These are phyloP conservation scores for Phytophthora sojae DNA, from an alignment of 352 stramenopile genomes.

Conservation along the genomic window DNA sequence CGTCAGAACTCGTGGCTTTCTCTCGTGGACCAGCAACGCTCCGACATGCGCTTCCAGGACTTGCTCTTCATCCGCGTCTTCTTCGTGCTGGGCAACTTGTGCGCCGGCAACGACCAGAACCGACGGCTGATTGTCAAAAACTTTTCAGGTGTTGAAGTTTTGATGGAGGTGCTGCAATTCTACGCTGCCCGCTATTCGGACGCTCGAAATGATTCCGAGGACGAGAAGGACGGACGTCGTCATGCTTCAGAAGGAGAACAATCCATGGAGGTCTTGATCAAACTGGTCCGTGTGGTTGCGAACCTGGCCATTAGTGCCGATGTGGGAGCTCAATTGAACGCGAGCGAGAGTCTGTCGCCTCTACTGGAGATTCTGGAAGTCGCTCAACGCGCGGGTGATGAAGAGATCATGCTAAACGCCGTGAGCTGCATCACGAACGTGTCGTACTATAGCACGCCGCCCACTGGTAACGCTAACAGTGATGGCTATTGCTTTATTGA, in stretches of 20 bases:
- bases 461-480: conserved; percentile 3
- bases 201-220: not conserved
- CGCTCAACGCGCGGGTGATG: conserved; percentile 43
- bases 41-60: conserved; percentile 55
- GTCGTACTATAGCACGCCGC: conserved; percentile 68
- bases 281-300: conserved; percentile 80
- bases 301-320: conserved; percentile 87
- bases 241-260: conserved; percentile 23
- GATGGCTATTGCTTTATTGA: conserved; percentile 50
- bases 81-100: conserved; percentile 90
- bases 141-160: conserved; percentile 33
- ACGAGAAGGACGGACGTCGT: conserved; percentile 20
- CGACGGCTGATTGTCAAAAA: conserved; percentile 51
- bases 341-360: conserved; percentile 33
- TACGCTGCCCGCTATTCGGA: conserved; percentile 52
- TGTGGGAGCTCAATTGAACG: conserved; percentile 57
- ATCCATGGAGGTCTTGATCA: conserved; percentile 77
- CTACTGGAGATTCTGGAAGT: conserved; percentile 59
- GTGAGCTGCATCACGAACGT: conserved; percentile 91
- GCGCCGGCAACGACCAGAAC: conserved; percentile 85
- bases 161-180: conserved; percentile 57
- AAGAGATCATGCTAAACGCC: conserved; percentile 91
- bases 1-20: conserved; percentile 48
- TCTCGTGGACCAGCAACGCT: conserved; percentile 42
- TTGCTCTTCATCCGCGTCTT: conserved; percentile 76